Base-by-base conservation (phyloP, 2,329 filamentous ascomycete genomes). In the Aureobasidium sp. region DNA sequence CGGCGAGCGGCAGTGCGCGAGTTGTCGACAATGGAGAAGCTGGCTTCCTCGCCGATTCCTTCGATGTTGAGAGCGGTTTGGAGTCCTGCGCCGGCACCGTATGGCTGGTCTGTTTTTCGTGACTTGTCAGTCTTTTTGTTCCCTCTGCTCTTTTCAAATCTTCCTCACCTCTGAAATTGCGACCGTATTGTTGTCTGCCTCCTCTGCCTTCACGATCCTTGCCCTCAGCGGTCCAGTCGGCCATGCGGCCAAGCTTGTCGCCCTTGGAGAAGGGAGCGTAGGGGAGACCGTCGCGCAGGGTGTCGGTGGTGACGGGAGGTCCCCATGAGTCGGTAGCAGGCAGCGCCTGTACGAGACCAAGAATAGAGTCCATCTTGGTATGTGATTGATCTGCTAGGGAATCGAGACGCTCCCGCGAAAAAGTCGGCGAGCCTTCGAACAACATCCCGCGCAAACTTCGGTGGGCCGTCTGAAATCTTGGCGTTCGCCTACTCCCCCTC, bases 261-360 rank as follows among this genome's bases (percentile, higher is more conserved):
- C 91, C 91, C 79, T 99, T 99, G 68, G 92, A 97, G 82, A 94
- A 99, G 65, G 94, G 94, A 70, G 94, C 94, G 77, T 97, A 99
- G 42, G 94, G 94, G 55, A 97, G 91, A 74, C 94, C 94, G 74
- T 96, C 87, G 71, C 97, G 84, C 65, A 90, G 96, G 67, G 90
- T 96, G 75, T 96, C 90, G 70, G 80, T 85, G 64, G 91, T 88
- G 68, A 88, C 85, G 65, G 89, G 77, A 60, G 93, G 93, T 64
- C 94, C 94, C 94, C 94, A 99, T 67, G 74, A 73, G 64, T 72
- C 75, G 59, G 70, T 70, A 7, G 67, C 62, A 60, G 79, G 78
- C 59, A 81, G 73, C 39, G 76, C 71, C 64, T 76, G 73, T 65
- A 81, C 77, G 61, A 80, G 73, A 69, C 79, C 78, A 63, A 78